These are phyloP conservation scores for Tetratostichococcus sp. DNA, from an alignment of 139 green algal genomes.

Conservation along the genomic window DNA sequence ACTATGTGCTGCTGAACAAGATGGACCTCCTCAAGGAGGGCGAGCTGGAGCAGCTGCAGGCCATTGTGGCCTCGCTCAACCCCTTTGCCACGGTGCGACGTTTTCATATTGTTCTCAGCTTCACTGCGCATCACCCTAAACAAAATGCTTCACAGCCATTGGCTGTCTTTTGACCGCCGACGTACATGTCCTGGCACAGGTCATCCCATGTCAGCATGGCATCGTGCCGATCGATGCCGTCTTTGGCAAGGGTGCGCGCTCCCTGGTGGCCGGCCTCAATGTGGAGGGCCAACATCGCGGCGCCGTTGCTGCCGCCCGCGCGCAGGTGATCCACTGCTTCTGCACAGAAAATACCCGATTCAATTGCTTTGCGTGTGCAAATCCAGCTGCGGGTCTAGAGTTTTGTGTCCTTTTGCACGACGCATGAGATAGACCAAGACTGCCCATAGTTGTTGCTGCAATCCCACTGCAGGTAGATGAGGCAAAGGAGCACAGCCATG, in stretches of 20 bases:
- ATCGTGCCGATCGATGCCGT: constrained; percentile 61
- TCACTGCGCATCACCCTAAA: no score
- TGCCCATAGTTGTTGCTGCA: no score
- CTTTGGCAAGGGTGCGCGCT: constrained; percentile 48
- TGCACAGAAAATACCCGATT: no score
- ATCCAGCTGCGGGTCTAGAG: no score
- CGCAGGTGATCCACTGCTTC: background rate
- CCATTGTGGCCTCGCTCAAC: constrained; percentile 77
- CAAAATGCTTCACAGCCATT: no score
- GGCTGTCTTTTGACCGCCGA: no score
- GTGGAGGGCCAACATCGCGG: constrained; percentile 84
- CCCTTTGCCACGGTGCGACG: constrained; percentile 58
- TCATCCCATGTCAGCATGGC: constrained; percentile 61
- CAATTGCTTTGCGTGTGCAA: no score
- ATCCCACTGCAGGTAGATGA: no score
- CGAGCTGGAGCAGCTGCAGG: constrained; percentile 51
- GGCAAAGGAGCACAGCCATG: no score
- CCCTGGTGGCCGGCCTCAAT: constrained; percentile 75
- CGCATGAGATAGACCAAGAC: no score
- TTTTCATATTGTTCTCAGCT: no score
- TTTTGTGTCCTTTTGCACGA: no score
- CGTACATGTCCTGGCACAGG: constrained; percentile 24
- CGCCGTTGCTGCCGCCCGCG: constrained; percentile 64
- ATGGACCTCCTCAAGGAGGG: constrained; percentile 52
- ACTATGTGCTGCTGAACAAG: constrained; percentile 94